Evolutionary conservation across 2,329 filamentous ascomycete genomes (phyloP), one percentile per base, ranked within the genome.

Genomic region (Elsinoe australis): DNA sequence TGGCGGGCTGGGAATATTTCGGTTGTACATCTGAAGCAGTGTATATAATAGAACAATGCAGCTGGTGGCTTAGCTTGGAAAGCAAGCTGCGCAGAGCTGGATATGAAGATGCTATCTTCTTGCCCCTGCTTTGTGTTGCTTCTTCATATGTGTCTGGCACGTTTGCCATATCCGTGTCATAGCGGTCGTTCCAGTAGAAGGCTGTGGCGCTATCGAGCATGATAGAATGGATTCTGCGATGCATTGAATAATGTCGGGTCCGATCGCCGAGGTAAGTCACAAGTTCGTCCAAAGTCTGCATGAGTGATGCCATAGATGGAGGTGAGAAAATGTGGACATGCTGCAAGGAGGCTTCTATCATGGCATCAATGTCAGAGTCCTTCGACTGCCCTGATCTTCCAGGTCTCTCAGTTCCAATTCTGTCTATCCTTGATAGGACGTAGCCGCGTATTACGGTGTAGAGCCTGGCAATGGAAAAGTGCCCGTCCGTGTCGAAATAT

Each of bases 281-380:
- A 0, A 82, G 58, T 0, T 56, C 53, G 2, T 61, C 52, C 1
- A 82, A 57, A 0, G 75, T 76, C 5, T 70, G 59, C 2, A 79
- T 61, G 0, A 80, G 61, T 2, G 71, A 67, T 2, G 62, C 38
- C 18, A 74, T 74, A 1, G 73, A 74, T 35, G 73, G 67, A 0
- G 77, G 76, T 2, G 65, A 71, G 62, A 80, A 75, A 52, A 82
- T 65, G 58, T 82, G 78, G 29, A 82, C 60, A 55, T 82, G 78
- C 21, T 63, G 56, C 0, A 83, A 63, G 3, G 67, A 62, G 17
- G 54, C 54, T n/a, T 54, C 51, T 10, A 77, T 50, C 1, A 68
- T 53, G 7, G 53, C 46, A 8, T 54, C 41, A 2, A 51, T 31
- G 28, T 22, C 45, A 24, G 33, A 18, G 8, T 38, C 21, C 5